Percentiles rank a stretch among this genome's conserved stretches.
phyloP scores from a whole-genome alignment of 257 asterid genomes.

The Solanum pinnatisectum region DNA sequence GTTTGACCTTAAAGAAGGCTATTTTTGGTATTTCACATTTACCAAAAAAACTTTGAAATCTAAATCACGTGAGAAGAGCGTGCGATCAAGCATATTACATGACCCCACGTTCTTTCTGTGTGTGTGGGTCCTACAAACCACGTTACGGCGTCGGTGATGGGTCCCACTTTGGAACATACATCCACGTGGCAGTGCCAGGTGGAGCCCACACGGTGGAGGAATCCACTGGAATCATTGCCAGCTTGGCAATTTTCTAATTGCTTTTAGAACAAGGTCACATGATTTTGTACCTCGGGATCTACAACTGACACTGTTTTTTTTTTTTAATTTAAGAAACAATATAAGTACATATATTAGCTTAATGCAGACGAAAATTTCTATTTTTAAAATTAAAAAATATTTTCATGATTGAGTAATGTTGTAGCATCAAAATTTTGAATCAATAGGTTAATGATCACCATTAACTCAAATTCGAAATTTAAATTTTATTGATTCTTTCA shows the following conservation, averaged over 20 bases:
- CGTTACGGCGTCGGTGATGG: slow-evolving; percentile 27
- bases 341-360: background rate
- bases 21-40: background rate
- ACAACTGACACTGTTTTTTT: slow-evolving; percentile 10
- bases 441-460: background rate
- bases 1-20: background rate
- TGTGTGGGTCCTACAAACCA: slow-evolving; percentile 21
- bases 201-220: slow-evolving; percentile 43
- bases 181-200: slow-evolving; percentile 2
- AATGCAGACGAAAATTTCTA: background rate
- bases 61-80: background rate
- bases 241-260: slow-evolving; percentile 10
- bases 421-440: background rate
- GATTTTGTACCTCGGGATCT: slow-evolving; percentile 30
- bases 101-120: slow-evolving; percentile 14
- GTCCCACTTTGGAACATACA: background rate
- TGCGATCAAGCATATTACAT: slow-evolving; percentile 12
- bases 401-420: background rate
- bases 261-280: slow-evolving; percentile 36
- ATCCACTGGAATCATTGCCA: slow-evolving; percentile 23
- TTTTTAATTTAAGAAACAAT: background rate
- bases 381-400: background rate
- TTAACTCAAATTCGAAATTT: no score
- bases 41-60: background rate
- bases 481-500: no score